Evolutionary conservation across 2,329 filamentous ascomycete species (phyloP), one percentile per base, ranked within the genome.

Genomic region (Kalaharituber pfeilii): DNA sequence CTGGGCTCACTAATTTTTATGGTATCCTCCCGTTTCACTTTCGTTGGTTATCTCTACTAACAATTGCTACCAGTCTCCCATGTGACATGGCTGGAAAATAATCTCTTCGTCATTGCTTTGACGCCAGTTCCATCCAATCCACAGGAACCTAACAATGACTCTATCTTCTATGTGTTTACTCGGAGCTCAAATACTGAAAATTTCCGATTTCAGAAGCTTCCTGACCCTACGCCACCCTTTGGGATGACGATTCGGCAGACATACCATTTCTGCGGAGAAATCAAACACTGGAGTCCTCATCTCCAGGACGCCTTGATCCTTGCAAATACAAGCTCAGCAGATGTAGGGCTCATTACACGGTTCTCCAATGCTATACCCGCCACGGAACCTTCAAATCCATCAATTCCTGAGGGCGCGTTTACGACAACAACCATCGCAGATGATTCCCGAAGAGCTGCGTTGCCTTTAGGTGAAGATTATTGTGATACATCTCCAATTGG

Each of bases 61-160:
- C 5, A 8, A 27, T 51, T 36, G 9, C 30, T 3, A 18, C n/a
- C 62, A 82, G 85, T 93, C 2, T 85, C 86, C 3, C 82, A 83
- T 15, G 74, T 98, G 39, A 75, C 76, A 33, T 98, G 93, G 91
- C 75, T 96, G 20, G 84, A 91, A 64, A 94, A 91, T 62, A 72
- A 93, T 62, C 71, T 89, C 1, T 93, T 95, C 66, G 73, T 96
- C 45, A 75, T 82, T 53, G 77, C 91, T 22, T 82, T 95, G 67
- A 86, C 84, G 1, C 75, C 78, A 71, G 75, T 27, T 74, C 53
- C 75, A 76, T 36, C 72, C 74, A 25, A 72, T 73, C 7, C 77
- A 80, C 5, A 69, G 76, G 29, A 56, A 42, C 57, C 55, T n/a
- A 61, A 62, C 39, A 60, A 58, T 24, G 61, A 63, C 25, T 86